A percentile compares a stretch with the other conserved stretches of the same genome.
Evolutionary conservation across 768 basidiomycete genomes (phyloP).

Genomic region (Rubroboletus pulcherrimus): DNA sequence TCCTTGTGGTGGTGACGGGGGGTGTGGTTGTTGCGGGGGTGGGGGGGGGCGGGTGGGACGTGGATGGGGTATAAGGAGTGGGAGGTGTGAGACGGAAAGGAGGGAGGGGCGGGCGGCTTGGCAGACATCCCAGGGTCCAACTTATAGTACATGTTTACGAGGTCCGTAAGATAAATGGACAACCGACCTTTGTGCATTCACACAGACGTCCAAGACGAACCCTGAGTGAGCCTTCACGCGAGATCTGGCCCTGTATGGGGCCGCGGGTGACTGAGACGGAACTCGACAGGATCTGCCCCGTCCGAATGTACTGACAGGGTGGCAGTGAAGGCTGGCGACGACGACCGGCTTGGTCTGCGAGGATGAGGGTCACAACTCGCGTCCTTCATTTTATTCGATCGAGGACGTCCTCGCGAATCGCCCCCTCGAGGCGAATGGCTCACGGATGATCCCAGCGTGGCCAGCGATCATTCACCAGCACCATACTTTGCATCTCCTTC

Average conservation of each 20-base stretch:
- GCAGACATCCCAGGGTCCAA: slow-evolving; percentile 29
- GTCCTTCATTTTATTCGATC: slow-evolving; percentile 12
- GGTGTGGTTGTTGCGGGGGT: too few relatives aligned
- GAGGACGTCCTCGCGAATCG: not conserved
- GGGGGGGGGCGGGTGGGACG: slow-evolving; percentile 4
- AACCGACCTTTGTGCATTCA: slow-evolving; percentile 17
- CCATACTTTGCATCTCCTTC: not conserved
- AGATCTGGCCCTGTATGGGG: not conserved
- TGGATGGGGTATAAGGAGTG: slow-evolving; percentile 25
- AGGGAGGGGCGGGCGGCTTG: slow-evolving; percentile 38
- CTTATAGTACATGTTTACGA: slow-evolving; percentile 21
- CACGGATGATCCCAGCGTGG: slow-evolving; percentile 2
- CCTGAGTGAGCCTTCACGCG: slow-evolving; percentile 9
- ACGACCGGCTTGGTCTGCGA: not conserved
- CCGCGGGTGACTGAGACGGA: not conserved
- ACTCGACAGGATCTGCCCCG: not conserved
- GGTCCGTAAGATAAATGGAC: slow-evolving; percentile 5
- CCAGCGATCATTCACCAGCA: not conserved
- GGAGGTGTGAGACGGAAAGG: slow-evolving; percentile 30
- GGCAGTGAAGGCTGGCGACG: slow-evolving; percentile 1
- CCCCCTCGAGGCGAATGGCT: not conserved
- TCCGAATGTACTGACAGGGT: not conserved
- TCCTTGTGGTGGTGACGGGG: too few relatives aligned
- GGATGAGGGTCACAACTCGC: not conserved
- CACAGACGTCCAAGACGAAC: slow-evolving; percentile 24